Conservation (phyloP, 208 protist genomes). For the Leishmania martiniquensis region DNA sequence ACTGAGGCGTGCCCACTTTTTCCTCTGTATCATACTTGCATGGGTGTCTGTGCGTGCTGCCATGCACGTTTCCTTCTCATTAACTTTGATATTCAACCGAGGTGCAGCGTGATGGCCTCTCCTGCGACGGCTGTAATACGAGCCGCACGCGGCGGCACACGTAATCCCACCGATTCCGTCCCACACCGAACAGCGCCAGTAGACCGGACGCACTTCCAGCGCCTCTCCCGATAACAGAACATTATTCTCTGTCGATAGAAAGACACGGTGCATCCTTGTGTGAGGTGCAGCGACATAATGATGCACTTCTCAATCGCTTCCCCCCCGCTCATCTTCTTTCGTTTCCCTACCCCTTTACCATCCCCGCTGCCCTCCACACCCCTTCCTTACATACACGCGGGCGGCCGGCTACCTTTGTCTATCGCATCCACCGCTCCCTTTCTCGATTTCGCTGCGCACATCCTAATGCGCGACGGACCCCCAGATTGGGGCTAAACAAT, state of each 20-base stretch:
- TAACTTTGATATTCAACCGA: not conserved
- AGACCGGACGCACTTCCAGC: not conserved
- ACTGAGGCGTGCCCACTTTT: no score
- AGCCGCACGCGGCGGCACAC: not conserved
- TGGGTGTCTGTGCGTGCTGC: not conserved
- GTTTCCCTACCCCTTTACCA: not conserved
- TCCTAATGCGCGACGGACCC: not conserved
- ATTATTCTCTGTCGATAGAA: not conserved
- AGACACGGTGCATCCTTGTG: not conserved
- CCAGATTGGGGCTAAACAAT: slow-evolving; percentile 34
- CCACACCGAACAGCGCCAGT: not conserved
- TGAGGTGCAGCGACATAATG: not conserved
- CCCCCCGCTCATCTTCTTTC: not conserved
- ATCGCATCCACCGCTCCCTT: not conserved
- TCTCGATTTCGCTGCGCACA: not conserved
- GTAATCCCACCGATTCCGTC: not conserved
- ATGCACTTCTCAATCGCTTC: not conserved
- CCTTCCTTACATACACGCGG: not conserved
- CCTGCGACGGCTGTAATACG: not conserved
- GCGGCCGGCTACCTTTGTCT: not conserved
- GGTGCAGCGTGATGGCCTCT: not conserved
- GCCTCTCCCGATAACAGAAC: not conserved
- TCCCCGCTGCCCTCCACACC: no score
- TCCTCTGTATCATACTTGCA: not conserved
- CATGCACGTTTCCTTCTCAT: not conserved